Percentiles rank a stretch among this genome's conserved stretches.
Conservation (phyloP, 73 alveolate species). For the Breviolum minutum region DNA sequence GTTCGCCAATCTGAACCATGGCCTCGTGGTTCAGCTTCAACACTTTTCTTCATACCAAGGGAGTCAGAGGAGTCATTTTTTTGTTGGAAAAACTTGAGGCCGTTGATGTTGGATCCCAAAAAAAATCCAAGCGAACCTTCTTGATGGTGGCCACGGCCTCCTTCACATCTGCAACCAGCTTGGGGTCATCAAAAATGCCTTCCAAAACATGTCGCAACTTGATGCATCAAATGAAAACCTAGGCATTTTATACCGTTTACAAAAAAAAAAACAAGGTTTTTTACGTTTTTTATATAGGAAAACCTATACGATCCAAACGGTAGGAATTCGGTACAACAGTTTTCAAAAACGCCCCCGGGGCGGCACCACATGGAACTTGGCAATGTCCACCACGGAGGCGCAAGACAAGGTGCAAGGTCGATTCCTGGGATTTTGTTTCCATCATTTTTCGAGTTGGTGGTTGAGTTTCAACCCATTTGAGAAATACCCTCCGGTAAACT, state of each 20-base stretch:
- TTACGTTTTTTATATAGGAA: neutral
- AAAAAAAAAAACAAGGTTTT: too few relatives aligned
- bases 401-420: slow-evolving; percentile 76
- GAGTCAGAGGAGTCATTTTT: neutral
- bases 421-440: slow-evolving; percentile 28
- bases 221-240: too few relatives aligned
- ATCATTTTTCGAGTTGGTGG: too few relatives aligned
- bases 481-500: too few relatives aligned
- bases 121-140: slow-evolving; percentile 1
- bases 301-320: neutral
- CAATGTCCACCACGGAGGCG: slow-evolving; percentile 89
- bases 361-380: slow-evolving; percentile 76
- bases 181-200: slow-evolving; percentile 82
- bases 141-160: slow-evolving; percentile 90
- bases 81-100: neutral
- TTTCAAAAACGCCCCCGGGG: neutral
- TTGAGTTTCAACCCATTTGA: too few relatives aligned
- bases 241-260: too few relatives aligned
- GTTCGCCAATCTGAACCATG: slow-evolving; percentile 82
- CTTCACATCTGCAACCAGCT: slow-evolving; percentile 71
- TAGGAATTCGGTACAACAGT: neutral
- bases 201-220: too few relatives aligned
- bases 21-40: neutral
- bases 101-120: neutral
- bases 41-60: too few relatives aligned